phyloP scores from a whole-genome alignment of 2,329 filamentous ascomycete species.

The Penicillium sp. region DNA sequence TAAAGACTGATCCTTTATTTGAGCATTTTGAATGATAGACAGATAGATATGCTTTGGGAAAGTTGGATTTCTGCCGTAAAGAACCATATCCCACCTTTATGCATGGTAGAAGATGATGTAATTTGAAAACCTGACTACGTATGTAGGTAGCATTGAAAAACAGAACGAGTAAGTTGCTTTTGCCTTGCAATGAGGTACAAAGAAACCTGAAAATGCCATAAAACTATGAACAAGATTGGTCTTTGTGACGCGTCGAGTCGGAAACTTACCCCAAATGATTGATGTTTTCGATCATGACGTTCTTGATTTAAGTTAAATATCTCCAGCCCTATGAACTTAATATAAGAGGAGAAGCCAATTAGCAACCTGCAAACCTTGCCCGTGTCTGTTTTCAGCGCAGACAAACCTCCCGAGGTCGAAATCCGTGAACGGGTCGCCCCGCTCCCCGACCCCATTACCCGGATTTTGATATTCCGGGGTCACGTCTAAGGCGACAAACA shows the following conservation, averaged over 20 bases:
- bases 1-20: neutral
- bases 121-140: neutral
- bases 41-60: neutral
- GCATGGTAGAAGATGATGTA: neutral
- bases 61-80: neutral
- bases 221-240: neutral
- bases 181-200: neutral
- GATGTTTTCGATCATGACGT: neutral
- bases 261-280: neutral
- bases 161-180: neutral
- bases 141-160: neutral
- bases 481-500: neutral
- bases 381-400: neutral
- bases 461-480: neutral
- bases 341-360: neutral
- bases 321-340: neutral
- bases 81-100: neutral
- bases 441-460: neutral
- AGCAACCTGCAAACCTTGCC: neutral
- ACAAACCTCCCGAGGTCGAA: neutral
- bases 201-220: neutral
- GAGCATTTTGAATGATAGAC: neutral
- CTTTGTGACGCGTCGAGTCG: neutral
- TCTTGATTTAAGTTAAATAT: neutral
- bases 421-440: neutral